Conservation (phyloP, 208 protist species). For the Vickermania spadyakhi region DNA sequence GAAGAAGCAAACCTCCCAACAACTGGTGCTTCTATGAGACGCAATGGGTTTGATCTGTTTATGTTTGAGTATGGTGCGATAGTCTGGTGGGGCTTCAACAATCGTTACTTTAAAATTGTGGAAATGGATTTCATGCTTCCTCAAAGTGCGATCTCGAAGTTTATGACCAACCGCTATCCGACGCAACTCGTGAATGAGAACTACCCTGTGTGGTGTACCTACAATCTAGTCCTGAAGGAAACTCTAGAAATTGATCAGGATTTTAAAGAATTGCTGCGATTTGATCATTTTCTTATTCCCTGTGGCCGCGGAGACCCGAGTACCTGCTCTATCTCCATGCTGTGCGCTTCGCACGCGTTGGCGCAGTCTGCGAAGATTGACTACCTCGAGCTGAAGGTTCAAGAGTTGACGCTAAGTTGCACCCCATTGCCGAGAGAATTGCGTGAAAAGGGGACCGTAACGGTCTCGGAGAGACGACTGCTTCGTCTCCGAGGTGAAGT, state of each 20-base stretch:
- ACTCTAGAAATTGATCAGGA: slow-evolving; percentile 51
- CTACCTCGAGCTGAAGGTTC: slow-evolving; percentile 69
- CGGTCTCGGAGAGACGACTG: slow-evolving; percentile 49
- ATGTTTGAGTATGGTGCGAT: slow-evolving; percentile 68
- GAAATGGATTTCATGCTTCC: slow-evolving; percentile 76
- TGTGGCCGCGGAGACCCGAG: slow-evolving; percentile 41
- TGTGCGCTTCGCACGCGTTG: slow-evolving; percentile 61
- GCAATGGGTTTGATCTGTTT: slow-evolving; percentile 62
- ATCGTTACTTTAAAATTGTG: slow-evolving; percentile 71
- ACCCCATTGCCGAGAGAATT: slow-evolving; percentile 58
- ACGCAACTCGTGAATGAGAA: slow-evolving; percentile 62
- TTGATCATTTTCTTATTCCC: slow-evolving; percentile 73
- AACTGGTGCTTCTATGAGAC: neutral
- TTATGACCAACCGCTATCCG: slow-evolving; percentile 60
- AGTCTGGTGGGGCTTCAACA: slow-evolving; percentile 77
- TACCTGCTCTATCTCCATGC: slow-evolving; percentile 52
- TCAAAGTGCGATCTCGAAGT: slow-evolving; percentile 33
- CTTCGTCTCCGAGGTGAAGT: slow-evolving; percentile 63
- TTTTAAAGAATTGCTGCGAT: slow-evolving; percentile 47
- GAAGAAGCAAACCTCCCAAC: neutral
- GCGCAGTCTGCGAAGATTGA: slow-evolving; percentile 79
- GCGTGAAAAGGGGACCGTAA: slow-evolving; percentile 43
- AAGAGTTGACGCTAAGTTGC: slow-evolving; percentile 53
- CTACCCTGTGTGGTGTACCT: slow-evolving; percentile 80
- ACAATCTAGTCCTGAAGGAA: slow-evolving; percentile 38